Evolutionary conservation across 1,139 yeast species (phyloP), one percentile per base, ranked within the genome.

Genomic region (Hyphopichia fennica): DNA sequence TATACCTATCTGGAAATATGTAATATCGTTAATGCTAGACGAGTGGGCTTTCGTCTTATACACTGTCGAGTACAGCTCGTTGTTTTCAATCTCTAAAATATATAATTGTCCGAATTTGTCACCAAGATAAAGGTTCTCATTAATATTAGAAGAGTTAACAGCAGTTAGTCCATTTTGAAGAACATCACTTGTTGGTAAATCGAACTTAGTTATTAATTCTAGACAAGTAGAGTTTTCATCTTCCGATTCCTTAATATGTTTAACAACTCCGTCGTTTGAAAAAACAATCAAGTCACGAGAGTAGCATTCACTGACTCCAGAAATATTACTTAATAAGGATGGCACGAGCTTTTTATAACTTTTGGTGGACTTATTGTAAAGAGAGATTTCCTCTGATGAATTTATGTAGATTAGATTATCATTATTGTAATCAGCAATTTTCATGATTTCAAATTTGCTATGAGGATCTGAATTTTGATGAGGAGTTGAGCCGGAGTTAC

Each of bases 61-160:
- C 0, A 47, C 41, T 1, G 45, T 30, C 4, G 44, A 38, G 2
- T 53, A 49, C 2, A 25, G 32, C 5, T 40, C 34, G 9, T 44
- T 38, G 9, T 46, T 46, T 6, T 52, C 41, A n/a, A 43, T 28
- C 18, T 51, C 43, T 11, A 50, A 13, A n/a, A 69, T 48, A 25
- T 57, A 57, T 4, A 79, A 43, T 35, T 59, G 62, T 0, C 84
- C 84, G 45, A 58, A 67, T 41, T 71, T 72, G 52, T 79, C 84
- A 2, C 83, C 84, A 19, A 67, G 40, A 6, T 68, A 52, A 1
- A 74, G 39, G 5, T 60, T 56, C 2, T 49, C 48, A 1, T 51
- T 46, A n/a, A 43, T 52, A 8, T 56, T 41, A 34, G 39, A 34
- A 10, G 50, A 41, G 27, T 65, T 72, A 8, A 66, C 46, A 8